Percentiles rank a stretch among this genome's conserved stretches.
Conservation (phyloP, 306 rosid genomes). For the Trifolium subterraneum region DNA sequence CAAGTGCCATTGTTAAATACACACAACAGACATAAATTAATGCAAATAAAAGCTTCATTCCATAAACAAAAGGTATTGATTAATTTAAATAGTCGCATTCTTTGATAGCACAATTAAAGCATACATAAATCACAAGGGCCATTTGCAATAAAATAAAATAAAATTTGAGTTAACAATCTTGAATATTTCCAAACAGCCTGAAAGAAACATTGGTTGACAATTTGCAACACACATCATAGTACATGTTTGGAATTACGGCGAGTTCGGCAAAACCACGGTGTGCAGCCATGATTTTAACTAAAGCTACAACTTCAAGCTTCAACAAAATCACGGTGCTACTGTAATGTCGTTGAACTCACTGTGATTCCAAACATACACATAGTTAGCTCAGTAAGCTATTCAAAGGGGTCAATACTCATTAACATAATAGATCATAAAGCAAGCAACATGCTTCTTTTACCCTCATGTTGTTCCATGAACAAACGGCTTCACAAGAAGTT, state of each 20-base stretch:
- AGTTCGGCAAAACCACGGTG: not conserved
- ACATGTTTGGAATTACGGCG: not conserved
- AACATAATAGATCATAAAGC: constrained; percentile 36
- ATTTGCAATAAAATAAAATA: constrained; percentile 17
- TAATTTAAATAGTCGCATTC: constrained; percentile 42
- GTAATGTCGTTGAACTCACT: not conserved
- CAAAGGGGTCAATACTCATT: constrained; percentile 47
- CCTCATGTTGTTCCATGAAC: constrained; percentile 49
- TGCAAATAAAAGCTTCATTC: constrained; percentile 38
- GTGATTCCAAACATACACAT: not conserved
- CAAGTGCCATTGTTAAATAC: constrained; percentile 13
- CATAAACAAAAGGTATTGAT: constrained; percentile 23
- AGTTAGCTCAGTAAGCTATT: constrained; percentile 44
- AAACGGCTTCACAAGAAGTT: constrained; percentile 54
- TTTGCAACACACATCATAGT: constrained; percentile 12
- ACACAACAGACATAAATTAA: constrained; percentile 32
- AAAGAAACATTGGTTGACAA: constrained; percentile 47
- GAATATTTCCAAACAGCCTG: constrained; percentile 49
- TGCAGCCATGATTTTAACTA: not conserved
- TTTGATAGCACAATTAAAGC: constrained; percentile 24
- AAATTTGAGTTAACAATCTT: constrained; percentile 41
- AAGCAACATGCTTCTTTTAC: constrained; percentile 46
- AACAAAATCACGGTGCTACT: not conserved
- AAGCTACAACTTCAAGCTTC: not conserved
- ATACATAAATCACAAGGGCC: not conserved